Evolutionary conservation across 1,139 yeast species (phyloP).

Genomic region (Debaryomyces subglobosus): DNA sequence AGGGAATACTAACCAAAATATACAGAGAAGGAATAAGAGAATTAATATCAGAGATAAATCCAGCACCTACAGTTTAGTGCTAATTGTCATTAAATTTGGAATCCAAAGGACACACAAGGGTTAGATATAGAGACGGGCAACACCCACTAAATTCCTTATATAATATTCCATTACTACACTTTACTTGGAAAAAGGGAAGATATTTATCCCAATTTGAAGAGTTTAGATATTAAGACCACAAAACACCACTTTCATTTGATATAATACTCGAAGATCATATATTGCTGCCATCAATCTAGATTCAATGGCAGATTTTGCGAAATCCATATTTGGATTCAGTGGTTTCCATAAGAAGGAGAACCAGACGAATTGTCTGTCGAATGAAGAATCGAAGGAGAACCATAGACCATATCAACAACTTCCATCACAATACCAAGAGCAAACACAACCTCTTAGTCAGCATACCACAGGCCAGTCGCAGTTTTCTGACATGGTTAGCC

Average conservation of each 20-base stretch:
- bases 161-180: not conserved
- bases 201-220: not conserved
- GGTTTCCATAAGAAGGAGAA: constrained; percentile 42
- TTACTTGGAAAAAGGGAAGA: not conserved
- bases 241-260: not conserved
- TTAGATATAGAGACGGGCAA: not conserved
- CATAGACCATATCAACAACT: constrained; percentile 10
- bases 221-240: not conserved
- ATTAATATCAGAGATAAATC: not conserved
- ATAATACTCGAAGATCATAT: not conserved
- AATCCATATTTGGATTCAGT: constrained; percentile 61
- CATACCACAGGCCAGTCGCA: constrained; percentile 2
- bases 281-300: not conserved
- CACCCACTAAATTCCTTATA: not conserved
- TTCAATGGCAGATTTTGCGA: constrained; percentile 65
- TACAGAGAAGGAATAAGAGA: not conserved
- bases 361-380: constrained; percentile 16
- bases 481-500: constrained; percentile 1
- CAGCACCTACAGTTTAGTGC: not conserved
- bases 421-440: constrained; percentile 4
- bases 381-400: constrained; percentile 12
- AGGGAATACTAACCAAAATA: not conserved
- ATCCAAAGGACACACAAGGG: not conserved
- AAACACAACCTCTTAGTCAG: constrained; percentile 6
- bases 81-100: not conserved